phyloP scores from a whole-genome alignment of 805 yeast species.

The Pichia nakasei region DNA sequence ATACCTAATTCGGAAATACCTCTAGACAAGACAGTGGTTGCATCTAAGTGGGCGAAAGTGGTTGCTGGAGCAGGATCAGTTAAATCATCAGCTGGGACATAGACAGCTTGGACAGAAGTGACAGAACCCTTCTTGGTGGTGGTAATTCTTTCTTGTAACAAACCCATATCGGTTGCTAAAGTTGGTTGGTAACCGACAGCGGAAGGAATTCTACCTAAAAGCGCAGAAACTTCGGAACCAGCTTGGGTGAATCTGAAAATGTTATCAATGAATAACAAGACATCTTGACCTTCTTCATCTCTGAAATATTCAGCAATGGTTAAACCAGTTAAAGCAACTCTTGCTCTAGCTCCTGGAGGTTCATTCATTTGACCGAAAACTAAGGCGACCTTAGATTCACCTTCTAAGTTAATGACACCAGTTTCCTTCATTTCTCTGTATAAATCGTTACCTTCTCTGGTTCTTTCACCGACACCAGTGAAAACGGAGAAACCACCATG shows the following conservation, averaged over 20 bases:
- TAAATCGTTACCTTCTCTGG: slow-evolving; percentile 99
- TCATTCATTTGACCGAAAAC: slow-evolving; percentile 99
- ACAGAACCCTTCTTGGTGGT: slow-evolving; percentile 99
- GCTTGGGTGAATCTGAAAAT: slow-evolving; percentile 99
- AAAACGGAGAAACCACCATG: slow-evolving; percentile 99
- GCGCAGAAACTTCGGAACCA: slow-evolving; percentile 99
- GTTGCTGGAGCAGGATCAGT: slow-evolving; percentile 99
- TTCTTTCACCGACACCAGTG: slow-evolving; percentile 99
- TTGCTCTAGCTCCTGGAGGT: slow-evolving; percentile 99
- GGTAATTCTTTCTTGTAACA: slow-evolving; percentile 99
- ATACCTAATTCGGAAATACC: slow-evolving; percentile 99
- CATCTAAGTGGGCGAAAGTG: slow-evolving; percentile 99
- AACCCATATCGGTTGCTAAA: slow-evolving; percentile 99
- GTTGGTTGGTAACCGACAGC: slow-evolving; percentile 99
- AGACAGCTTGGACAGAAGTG: slow-evolving; percentile 99
- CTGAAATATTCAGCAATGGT: slow-evolving; percentile 99
- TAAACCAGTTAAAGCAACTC: slow-evolving; percentile 98
- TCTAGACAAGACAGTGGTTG: slow-evolving; percentile 99
- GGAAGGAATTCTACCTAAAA: slow-evolving; percentile 99
- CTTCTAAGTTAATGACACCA: slow-evolving; percentile 99
- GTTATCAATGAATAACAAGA: slow-evolving; percentile 97
- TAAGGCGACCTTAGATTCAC: slow-evolving; percentile 98
- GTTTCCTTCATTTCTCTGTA: slow-evolving; percentile 99
- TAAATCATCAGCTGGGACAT: slow-evolving; percentile 99
- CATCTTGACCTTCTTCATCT: slow-evolving; percentile 99